These are phyloP conservation scores for Aspergillus persii DNA, from an alignment of 2,329 filamentous ascomycete genomes.

Conservation along the genomic window DNA sequence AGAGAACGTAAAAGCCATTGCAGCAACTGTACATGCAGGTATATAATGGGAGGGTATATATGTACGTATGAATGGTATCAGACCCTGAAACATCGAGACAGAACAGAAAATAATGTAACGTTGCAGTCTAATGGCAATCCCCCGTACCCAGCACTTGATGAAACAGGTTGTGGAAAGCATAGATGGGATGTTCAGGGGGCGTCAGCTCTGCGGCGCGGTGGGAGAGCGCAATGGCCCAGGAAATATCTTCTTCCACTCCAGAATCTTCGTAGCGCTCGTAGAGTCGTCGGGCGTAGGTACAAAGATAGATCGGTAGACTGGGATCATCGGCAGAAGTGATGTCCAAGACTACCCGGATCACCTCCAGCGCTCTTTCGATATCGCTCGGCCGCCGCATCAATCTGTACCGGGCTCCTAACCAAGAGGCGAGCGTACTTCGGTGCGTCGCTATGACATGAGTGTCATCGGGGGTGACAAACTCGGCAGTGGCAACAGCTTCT, in stretches of 20 bases:
- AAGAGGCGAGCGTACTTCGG: neutral
- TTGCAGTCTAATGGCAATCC: neutral
- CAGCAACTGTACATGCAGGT: too few relatives aligned
- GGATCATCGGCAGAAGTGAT: neutral
- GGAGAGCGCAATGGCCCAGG: neutral
- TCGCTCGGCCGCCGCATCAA: neutral
- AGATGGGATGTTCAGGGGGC: neutral
- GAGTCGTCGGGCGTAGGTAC: neutral
- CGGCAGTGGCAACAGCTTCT: neutral
- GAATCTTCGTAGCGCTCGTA: conserved; percentile 1
- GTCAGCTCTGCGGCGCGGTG: neutral
- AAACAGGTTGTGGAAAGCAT: neutral
- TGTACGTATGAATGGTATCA: neutral
- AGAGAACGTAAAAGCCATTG: too few relatives aligned
- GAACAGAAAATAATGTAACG: neutral
- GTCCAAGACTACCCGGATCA: neutral
- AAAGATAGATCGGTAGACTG: conserved; percentile 1
- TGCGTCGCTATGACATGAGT: neutral
- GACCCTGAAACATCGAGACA: neutral
- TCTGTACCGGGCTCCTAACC: neutral
- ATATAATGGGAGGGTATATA: too few relatives aligned
- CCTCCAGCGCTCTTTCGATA: neutral
- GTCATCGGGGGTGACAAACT: neutral
- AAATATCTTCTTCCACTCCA: neutral
- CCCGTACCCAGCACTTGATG: neutral